Conservation (phyloP, 805 yeast species). For the Cyberlindnera euphorbiiphila region DNA sequence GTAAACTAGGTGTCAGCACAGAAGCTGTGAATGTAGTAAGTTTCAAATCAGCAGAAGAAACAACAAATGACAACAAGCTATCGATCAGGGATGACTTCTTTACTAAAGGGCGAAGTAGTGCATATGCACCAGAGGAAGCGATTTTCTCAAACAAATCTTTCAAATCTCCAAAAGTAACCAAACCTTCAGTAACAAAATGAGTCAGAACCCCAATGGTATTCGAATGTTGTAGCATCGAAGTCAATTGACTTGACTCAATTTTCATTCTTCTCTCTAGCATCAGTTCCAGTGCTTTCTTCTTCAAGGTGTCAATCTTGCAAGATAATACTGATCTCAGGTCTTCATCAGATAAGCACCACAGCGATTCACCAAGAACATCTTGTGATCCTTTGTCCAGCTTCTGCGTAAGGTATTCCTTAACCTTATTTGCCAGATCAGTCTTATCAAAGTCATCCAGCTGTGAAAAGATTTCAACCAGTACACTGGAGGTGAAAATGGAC, state of each 20-base stretch:
- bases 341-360: conserved; percentile 21
- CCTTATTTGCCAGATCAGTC: conserved; percentile 14
- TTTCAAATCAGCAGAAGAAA: conserved; percentile 2
- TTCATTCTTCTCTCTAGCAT: conserved; percentile 18
- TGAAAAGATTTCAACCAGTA: conserved; percentile 35
- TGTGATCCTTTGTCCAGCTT: conserved; percentile 16
- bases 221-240: background rate
- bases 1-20: conserved; percentile 4
- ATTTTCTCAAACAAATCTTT: conserved; percentile 7
- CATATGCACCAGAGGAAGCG: too few species aligned
- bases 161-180: conserved; percentile 20
- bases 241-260: conserved; percentile 11
- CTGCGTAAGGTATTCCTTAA: conserved; percentile 8
- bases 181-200: conserved; percentile 11
- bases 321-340: conserved; percentile 12
- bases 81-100: conserved; percentile 1
- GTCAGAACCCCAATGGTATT: conserved; percentile 4
- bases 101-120: conserved; percentile 16
- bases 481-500: conserved; percentile 28
- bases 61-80: conserved; percentile 14
- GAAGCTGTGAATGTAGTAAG: conserved; percentile 16
- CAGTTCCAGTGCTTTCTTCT: conserved; percentile 12
- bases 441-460: conserved; percentile 27
- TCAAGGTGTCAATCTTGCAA: conserved; percentile 6
- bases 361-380: conserved; percentile 28